Percentiles rank a stretch among this genome's conserved stretches.
These are phyloP conservation scores for Rosa rugosa DNA, from an alignment of 306 rosid genomes.

Conservation along the genomic window DNA sequence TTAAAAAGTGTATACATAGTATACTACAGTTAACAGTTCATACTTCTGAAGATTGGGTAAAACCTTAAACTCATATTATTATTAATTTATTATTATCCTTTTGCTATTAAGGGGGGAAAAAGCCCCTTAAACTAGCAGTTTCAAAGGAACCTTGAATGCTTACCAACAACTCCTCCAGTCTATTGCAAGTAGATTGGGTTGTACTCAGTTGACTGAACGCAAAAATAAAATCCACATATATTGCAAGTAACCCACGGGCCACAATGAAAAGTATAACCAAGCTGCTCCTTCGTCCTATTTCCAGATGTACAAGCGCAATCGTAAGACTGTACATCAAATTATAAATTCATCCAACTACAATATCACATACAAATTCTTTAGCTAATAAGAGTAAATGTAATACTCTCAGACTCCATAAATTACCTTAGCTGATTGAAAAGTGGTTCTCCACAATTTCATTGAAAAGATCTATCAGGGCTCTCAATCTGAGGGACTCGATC, in stretches of 20 bases:
- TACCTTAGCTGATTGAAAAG: conserved; percentile 92
- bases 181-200: conserved; percentile 73
- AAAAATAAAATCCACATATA: conserved; percentile 75
- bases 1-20: neutral
- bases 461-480: conserved; percentile 79
- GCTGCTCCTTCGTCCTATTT: conserved; percentile 97
- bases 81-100: neutral
- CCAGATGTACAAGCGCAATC: conserved; percentile 24
- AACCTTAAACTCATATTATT: too few species aligned
- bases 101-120: neutral
- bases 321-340: conserved; percentile 8
- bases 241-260: conserved; percentile 70
- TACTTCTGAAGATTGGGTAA: neutral
- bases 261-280: conserved; percentile 84
- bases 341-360: neutral
- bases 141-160: conserved; percentile 29
- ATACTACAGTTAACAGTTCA: conserved; percentile 6
- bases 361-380: neutral
- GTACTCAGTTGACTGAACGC: conserved; percentile 81
- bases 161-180: conserved; percentile 76
- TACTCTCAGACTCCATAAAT: conserved; percentile 29
- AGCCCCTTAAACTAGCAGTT: conserved; percentile 10
- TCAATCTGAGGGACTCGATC: conserved; percentile 55
- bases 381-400: neutral
- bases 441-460: conserved; percentile 89